A percentile compares a stretch with the other conserved stretches of the same genome.
These are phyloP conservation scores for Neophaeococcomyces mojaviensis DNA, from an alignment of 2,329 filamentous ascomycete genomes.

Conservation along the genomic window DNA sequence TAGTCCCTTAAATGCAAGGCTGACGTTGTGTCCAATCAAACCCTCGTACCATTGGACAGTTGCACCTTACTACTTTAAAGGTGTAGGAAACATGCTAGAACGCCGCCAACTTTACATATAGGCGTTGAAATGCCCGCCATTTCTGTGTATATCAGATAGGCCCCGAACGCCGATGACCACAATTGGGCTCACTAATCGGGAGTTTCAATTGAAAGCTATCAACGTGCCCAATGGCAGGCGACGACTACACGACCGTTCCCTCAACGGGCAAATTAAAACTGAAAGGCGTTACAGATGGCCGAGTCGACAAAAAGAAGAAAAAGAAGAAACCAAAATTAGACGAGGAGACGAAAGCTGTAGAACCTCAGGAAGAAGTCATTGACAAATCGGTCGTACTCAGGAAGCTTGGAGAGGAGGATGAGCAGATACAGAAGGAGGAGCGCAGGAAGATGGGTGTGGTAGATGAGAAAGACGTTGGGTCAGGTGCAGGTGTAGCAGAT, in stretches of 20 bases:
- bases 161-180: too few species aligned
- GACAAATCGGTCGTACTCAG: constrained; percentile 22
- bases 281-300: constrained; percentile 61
- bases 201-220: too few species aligned
- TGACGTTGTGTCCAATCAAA: too few species aligned
- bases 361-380: constrained; percentile 6
- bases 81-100: too few species aligned
- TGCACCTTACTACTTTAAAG: too few species aligned
- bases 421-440: constrained; percentile 23
- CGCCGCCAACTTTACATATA: too few species aligned
- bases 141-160: too few species aligned
- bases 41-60: too few species aligned
- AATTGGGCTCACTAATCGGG: too few species aligned
- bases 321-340: constrained; percentile 41
- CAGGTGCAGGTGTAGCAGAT: constrained; percentile 24
- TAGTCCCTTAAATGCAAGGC: too few species aligned
- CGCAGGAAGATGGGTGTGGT: constrained; percentile 20
- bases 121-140: too few species aligned
- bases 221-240: background rate
- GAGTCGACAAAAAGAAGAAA: constrained; percentile 42
- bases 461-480: constrained; percentile 22
- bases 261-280: constrained; percentile 65
- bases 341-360: background rate
- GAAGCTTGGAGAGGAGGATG: constrained; percentile 18
- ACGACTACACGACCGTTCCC: constrained; percentile 6